phyloP scores from a whole-genome alignment of 2,329 filamentous ascomycete species.

The Aspergillus fijiensis region DNA sequence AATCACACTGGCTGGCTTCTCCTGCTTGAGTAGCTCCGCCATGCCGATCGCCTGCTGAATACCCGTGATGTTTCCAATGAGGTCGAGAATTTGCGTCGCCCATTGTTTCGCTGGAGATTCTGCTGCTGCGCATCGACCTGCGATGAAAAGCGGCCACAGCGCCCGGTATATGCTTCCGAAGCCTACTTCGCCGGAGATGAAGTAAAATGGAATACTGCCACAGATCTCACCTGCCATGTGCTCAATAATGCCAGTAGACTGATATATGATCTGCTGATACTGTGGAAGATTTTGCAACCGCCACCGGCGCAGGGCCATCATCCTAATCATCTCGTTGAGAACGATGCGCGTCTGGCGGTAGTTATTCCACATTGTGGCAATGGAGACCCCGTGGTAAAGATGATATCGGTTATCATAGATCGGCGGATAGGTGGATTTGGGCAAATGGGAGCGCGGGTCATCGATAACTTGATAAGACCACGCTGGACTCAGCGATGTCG shows the following conservation, averaged over 20 bases:
- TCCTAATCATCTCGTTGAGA: conserved; percentile 5
- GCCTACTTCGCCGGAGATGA: conserved; percentile 6
- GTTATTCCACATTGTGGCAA: conserved; percentile 2
- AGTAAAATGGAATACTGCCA: conserved; percentile 20
- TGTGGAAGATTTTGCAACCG: not conserved
- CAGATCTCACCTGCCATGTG: conserved; percentile 20
- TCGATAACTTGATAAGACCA: not conserved
- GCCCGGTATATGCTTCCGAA: conserved; percentile 15
- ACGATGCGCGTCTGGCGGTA: conserved; percentile 4
- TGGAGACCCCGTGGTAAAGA: not conserved
- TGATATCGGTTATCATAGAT: not conserved
- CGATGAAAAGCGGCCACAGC: conserved; percentile 23
- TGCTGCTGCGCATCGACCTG: conserved; percentile 5
- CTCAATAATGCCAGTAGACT: not conserved
- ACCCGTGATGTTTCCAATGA: not conserved
- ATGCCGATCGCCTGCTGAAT: not conserved
- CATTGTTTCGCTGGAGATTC: not conserved
- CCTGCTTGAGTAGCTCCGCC: not conserved
- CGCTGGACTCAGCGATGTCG: not conserved
- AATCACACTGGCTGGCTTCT: not conserved
- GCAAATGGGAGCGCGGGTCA: not conserved
- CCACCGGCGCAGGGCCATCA: not conserved
- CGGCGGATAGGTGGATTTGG: not conserved
- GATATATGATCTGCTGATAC: not conserved
- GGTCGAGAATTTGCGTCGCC: conserved; percentile 10